Percentiles rank a stretch among this genome's conserved stretches.
These are phyloP conservation scores for Aspergillus thermomutatus DNA, from an alignment of 2,329 filamentous ascomycete species.

Conservation along the genomic window DNA sequence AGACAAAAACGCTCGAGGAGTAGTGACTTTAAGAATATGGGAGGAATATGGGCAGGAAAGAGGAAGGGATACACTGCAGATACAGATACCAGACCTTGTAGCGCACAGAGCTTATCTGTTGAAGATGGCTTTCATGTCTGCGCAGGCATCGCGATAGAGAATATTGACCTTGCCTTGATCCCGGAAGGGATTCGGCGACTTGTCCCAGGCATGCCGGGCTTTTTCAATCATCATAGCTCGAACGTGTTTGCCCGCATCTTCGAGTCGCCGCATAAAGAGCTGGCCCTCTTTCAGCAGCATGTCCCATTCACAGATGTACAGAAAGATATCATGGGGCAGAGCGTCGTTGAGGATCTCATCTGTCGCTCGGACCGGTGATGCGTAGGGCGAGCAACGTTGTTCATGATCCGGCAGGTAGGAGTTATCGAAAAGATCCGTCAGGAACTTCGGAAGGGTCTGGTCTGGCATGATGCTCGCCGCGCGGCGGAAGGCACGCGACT, in stretches of 20 bases:
- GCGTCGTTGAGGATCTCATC: conserved; percentile 51
- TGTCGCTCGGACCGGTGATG: conserved; percentile 56
- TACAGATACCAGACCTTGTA: conserved; percentile 2
- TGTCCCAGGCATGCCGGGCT: conserved; percentile 49
- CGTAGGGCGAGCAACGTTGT: conserved; percentile 55
- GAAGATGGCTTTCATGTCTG: conserved; percentile 43
- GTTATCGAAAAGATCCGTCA: conserved; percentile 50
- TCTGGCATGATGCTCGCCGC: conserved; percentile 53
- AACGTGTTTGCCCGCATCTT: conserved; percentile 43
- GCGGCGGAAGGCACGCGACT: conserved; percentile 57
- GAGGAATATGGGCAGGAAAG: neutral
- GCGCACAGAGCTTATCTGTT: conserved; percentile 13
- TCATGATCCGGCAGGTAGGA: conserved; percentile 46
- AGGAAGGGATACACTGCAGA: conserved; percentile 2
- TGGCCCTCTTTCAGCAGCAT: conserved; percentile 62
- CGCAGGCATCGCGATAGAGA: conserved; percentile 43
- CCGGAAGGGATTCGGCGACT: conserved; percentile 46
- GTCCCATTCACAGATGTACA: conserved; percentile 65
- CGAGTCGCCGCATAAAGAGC: conserved; percentile 40
- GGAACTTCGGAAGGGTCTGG: conserved; percentile 46
- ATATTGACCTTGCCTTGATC: conserved; percentile 42
- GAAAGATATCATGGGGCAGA: conserved; percentile 58
- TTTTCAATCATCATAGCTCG: conserved; percentile 45
- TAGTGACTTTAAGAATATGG: neutral
- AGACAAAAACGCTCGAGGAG: neutral